Evolutionary conservation across 805 yeast genomes (phyloP).

Genomic region (Yarrowia sp.): DNA sequence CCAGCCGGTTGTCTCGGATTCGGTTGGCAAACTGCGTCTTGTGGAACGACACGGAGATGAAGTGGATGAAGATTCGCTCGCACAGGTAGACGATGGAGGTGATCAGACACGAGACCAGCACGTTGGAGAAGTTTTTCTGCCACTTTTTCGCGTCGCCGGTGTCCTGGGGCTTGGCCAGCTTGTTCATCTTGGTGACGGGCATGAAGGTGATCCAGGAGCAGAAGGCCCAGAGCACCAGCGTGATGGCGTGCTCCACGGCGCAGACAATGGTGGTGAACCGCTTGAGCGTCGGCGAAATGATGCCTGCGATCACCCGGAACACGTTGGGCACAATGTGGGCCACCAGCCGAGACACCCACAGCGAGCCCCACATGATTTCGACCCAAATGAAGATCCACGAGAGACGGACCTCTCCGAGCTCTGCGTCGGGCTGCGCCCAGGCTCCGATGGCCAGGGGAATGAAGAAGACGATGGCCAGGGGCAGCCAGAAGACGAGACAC

Average conservation of each 20-base stretch:
- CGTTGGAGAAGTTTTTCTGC: conserved; percentile 40
- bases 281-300: conserved; percentile 38
- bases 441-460: conserved; percentile 43
- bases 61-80: conserved; percentile 42
- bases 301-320: conserved; percentile 35
- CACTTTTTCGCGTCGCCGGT: conserved; percentile 35
- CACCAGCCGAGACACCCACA: conserved; percentile 38
- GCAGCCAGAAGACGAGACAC: conserved; percentile 40
- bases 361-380: conserved; percentile 43
- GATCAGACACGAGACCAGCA: conserved; percentile 42
- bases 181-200: conserved; percentile 38
- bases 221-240: conserved; percentile 40
- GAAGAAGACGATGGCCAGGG: conserved; percentile 41
- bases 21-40: conserved; percentile 42
- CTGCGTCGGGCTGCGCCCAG: conserved; percentile 37
- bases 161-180: conserved; percentile 30
- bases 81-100: conserved; percentile 40
- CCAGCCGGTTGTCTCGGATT: conserved; percentile 41
- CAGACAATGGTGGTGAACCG: conserved; percentile 37
- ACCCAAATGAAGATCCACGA: conserved; percentile 45
- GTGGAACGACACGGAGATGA: conserved; percentile 44
- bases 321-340: conserved; percentile 40
- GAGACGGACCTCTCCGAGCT: conserved; percentile 39
- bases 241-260: conserved; percentile 41
- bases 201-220: conserved; percentile 41